phyloP scores from a whole-genome alignment of 1,284 basidiomycete species.

The Marasmius fiardii region DNA sequence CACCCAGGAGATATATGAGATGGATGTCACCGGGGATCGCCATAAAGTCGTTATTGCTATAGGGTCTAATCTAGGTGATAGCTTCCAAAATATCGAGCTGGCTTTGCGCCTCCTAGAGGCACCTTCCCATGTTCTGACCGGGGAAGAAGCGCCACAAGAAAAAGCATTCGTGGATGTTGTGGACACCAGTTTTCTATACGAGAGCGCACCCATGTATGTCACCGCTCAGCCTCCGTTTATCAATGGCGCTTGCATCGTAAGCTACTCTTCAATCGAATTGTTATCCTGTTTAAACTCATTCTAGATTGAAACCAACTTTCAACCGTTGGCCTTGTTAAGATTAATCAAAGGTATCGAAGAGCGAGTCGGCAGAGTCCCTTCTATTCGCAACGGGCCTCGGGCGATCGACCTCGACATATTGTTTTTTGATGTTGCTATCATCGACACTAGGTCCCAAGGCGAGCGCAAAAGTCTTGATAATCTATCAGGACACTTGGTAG shows the following conservation, averaged over 20 bases:
- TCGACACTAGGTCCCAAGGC: constrained; percentile 54
- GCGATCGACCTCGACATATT: constrained; percentile 92
- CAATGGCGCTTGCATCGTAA: constrained; percentile 87
- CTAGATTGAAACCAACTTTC: constrained; percentile 74
- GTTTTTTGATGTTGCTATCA: constrained; percentile 64
- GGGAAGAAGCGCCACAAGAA: constrained; percentile 11
- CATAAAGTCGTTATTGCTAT: constrained; percentile 70
- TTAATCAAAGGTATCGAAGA: constrained; percentile 77
- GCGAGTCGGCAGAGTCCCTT: constrained; percentile 78
- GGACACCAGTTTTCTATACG: constrained; percentile 90
- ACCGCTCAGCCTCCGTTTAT: constrained; percentile 87
- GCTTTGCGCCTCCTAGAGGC: constrained; percentile 64
- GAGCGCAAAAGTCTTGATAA: constrained; percentile 43
- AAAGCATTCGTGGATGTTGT: constrained; percentile 42
- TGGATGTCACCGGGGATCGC: background rate
- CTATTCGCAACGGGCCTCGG: constrained; percentile 84
- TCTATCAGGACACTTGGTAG: constrained; percentile 62
- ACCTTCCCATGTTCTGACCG: constrained; percentile 29
- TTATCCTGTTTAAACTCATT: background rate
- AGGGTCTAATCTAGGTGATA: constrained; percentile 90
- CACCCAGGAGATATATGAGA: background rate
- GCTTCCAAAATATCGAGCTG: constrained; percentile 79
- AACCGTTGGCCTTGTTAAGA: constrained; percentile 59
- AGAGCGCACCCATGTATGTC: constrained; percentile 95
- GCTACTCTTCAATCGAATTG: constrained; percentile 22